A percentile compares a stretch with the other conserved stretches of the same genome.
Evolutionary conservation across 257 asterid genomes (phyloP).

Genomic region (Ligustrum vulgare): DNA sequence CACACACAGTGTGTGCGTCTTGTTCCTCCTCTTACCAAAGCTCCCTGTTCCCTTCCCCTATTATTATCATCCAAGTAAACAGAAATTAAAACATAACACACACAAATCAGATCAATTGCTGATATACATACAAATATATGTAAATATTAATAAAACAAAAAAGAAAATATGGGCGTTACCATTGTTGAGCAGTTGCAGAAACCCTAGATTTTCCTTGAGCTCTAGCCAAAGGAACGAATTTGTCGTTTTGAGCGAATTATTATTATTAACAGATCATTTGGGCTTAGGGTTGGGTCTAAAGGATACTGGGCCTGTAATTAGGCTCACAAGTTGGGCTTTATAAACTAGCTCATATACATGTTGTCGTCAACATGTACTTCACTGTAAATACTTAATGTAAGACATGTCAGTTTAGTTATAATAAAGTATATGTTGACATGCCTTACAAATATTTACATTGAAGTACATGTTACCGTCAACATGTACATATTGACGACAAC

Average conservation of each 20-base stretch:
- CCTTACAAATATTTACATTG: too few relatives aligned
- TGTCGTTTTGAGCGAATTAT: too few relatives aligned
- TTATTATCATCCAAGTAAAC: not conserved
- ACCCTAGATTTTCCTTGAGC: conserved; percentile 26
- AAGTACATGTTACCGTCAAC: too few relatives aligned
- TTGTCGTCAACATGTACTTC: too few relatives aligned
- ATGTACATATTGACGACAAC: too few relatives aligned
- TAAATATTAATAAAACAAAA: not conserved
- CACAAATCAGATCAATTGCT: not conserved
- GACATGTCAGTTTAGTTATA: too few relatives aligned
- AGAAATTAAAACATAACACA: conserved; percentile 33
- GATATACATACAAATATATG: not conserved
- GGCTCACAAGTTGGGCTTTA: too few relatives aligned
- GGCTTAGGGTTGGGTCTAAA: too few relatives aligned
- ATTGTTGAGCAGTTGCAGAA: conserved; percentile 30
- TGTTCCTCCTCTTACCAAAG: conserved; percentile 59
- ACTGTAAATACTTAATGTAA: too few relatives aligned
- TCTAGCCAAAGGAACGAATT: not conserved
- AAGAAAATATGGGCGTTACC: conserved; percentile 17
- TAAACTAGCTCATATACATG: too few relatives aligned
- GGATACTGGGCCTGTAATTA: too few relatives aligned
- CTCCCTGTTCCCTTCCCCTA: conserved; percentile 68
- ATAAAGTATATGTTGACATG: too few relatives aligned
- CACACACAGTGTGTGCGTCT: conserved; percentile 59
- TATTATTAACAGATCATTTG: not conserved